phyloP scores from a whole-genome alignment of 176 grass and related monocot species.

The Phoenix roebelenii region DNA sequence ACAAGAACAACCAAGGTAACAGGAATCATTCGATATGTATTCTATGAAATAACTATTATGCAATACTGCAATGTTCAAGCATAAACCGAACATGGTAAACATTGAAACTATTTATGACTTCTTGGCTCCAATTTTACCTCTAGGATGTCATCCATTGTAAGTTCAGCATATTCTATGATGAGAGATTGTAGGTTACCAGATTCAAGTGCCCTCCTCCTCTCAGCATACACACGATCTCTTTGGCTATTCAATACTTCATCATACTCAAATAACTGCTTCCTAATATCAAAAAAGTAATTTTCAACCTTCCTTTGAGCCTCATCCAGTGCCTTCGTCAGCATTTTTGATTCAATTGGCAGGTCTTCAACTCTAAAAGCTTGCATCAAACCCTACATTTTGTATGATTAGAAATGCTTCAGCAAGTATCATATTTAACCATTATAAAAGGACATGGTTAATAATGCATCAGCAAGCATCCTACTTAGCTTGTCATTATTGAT shows the following conservation, averaged over 20 bases:
- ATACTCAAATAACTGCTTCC: slow-evolving; percentile 95
- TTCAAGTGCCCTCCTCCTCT: slow-evolving; percentile 76
- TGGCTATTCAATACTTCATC: slow-evolving; percentile 99
- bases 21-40: neutral
- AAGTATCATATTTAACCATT: neutral
- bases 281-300: slow-evolving; percentile 98
- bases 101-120: no score
- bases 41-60: neutral
- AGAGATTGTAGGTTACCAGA: slow-evolving; percentile 77
- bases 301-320: slow-evolving; percentile 98
- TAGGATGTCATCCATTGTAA: slow-evolving; percentile 97
- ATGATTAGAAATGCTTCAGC: slow-evolving; percentile 1
- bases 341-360: slow-evolving; percentile 96
- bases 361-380: slow-evolving; percentile 92
- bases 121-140: slow-evolving; percentile 33
- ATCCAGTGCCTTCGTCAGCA: slow-evolving; percentile 95
- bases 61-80: no score
- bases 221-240: slow-evolving; percentile 86
- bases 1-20: neutral
- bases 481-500: no score
- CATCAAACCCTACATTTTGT: slow-evolving; percentile 67
- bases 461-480: slow-evolving; percentile 8
- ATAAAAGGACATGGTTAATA: neutral
- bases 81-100: no score
- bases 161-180: slow-evolving; percentile 91